These are phyloP conservation scores for Apiospora arundinis DNA, from an alignment of 2,329 filamentous ascomycete genomes.

Conservation along the genomic window DNA sequence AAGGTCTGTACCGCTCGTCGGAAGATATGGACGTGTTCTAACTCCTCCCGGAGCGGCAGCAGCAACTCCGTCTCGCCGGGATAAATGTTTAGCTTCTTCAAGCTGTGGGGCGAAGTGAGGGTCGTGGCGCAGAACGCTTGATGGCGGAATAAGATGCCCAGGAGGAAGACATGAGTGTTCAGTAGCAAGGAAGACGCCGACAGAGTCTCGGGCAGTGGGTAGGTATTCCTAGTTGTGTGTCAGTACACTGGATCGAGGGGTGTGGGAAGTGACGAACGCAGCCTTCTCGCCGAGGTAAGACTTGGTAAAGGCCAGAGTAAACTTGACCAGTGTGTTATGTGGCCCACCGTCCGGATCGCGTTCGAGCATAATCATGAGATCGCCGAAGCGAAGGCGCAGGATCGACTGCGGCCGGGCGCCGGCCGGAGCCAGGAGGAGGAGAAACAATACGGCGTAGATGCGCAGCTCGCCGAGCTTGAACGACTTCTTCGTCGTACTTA, in stretches of 20 bases:
- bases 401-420: slow-evolving; percentile 28
- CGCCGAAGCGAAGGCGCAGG: slow-evolving; percentile 28
- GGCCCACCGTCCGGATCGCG: slow-evolving; percentile 28
- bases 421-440: slow-evolving; percentile 31
- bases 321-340: slow-evolving; percentile 27
- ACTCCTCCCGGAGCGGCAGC: slow-evolving; percentile 26
- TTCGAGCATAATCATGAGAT: slow-evolving; percentile 28
- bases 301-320: slow-evolving; percentile 35
- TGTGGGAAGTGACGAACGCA: slow-evolving; percentile 27
- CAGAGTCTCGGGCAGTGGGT: slow-evolving; percentile 43
- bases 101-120: slow-evolving; percentile 31
- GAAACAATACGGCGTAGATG: slow-evolving; percentile 33
- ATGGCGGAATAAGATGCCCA: slow-evolving; percentile 38
- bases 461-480: slow-evolving; percentile 34
- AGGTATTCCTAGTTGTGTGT: slow-evolving; percentile 33
- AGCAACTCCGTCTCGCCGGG: slow-evolving; percentile 32
- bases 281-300: slow-evolving; percentile 33
- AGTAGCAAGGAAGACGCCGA: slow-evolving; percentile 44
- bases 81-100: slow-evolving; percentile 36
- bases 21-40: slow-evolving; percentile 35
- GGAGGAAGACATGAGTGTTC: slow-evolving; percentile 42
- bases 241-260: slow-evolving; percentile 28
- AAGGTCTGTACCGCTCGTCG: slow-evolving; percentile 29
- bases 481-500: slow-evolving; percentile 35
- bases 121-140: slow-evolving; percentile 32